Percentiles rank a stretch among this genome's conserved stretches.
Evolutionary conservation across 1,284 basidiomycete genomes (phyloP).

Genomic region (Malassezia furfur): DNA sequence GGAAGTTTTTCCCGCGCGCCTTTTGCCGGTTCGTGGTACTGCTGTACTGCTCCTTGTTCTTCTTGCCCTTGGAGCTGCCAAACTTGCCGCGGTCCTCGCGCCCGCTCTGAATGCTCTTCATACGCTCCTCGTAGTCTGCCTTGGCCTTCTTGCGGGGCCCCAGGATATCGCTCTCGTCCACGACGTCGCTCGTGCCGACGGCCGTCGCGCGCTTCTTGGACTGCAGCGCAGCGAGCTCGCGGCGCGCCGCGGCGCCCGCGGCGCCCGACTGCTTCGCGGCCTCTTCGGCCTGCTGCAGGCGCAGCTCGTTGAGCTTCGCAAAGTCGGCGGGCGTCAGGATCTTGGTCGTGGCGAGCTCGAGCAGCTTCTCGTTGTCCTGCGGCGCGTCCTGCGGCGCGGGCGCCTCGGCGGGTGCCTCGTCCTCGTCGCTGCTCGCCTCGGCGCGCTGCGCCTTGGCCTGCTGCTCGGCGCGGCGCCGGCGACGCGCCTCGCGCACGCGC

Average conservation of each 20-base stretch:
- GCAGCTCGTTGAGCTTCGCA: constrained; percentile 79
- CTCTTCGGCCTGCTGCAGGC: constrained; percentile 63
- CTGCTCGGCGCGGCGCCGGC: constrained; percentile 23
- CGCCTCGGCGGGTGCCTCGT: constrained; percentile 30
- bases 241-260: constrained; percentile 28
- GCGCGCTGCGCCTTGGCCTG: constrained; percentile 28
- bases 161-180: constrained; percentile 57
- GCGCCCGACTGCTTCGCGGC: constrained; percentile 50
- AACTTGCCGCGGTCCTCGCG: constrained; percentile 93
- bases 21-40: constrained; percentile 40
- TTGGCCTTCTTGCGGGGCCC: constrained; percentile 90
- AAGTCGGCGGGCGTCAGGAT: constrained; percentile 98
- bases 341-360: constrained; percentile 64
- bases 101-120: constrained; percentile 82
- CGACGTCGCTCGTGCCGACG: constrained; percentile 40
- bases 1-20: constrained; percentile 42
- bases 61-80: constrained; percentile 52
- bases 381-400: constrained; percentile 34
- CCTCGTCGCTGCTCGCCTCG: constrained; percentile 27
- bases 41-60: constrained; percentile 40
- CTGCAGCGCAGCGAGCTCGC: constrained; percentile 58
- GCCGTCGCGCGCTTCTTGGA: constrained; percentile 55
- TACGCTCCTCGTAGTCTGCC: constrained; percentile 84
- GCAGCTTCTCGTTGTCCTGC: constrained; percentile 33
- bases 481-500: constrained; percentile 23